A percentile compares a stretch with the other conserved stretches of the same genome.
phyloP scores from a whole-genome alignment of 1,139 yeast genomes.

The Yamadazyma membranifaciens region DNA sequence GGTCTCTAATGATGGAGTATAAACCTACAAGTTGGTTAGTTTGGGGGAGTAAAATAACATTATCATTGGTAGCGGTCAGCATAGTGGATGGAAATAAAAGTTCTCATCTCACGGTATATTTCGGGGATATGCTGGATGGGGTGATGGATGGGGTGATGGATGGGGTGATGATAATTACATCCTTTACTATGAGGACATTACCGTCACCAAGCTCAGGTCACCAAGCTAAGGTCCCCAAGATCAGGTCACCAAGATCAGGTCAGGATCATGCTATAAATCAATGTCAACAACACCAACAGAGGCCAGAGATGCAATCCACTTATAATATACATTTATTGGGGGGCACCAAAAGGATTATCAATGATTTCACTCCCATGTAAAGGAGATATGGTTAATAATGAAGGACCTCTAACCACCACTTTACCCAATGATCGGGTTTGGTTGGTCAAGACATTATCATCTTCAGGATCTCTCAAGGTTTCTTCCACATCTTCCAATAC shows the following conservation, averaged over 20 bases:
- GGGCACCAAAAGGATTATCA: slow-evolving; percentile 58
- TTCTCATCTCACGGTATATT: background rate
- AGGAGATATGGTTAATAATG: slow-evolving; percentile 78
- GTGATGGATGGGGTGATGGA: background rate
- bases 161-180: too few species aligned
- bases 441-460: slow-evolving; percentile 45
- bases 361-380: slow-evolving; percentile 79
- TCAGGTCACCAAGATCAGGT: too few species aligned
- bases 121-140: background rate
- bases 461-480: slow-evolving; percentile 63
- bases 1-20: slow-evolving; percentile 86
- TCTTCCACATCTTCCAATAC: slow-evolving; percentile 86
- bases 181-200: too few species aligned
- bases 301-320: too few species aligned
- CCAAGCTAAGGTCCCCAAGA: too few species aligned
- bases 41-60: slow-evolving; percentile 75
- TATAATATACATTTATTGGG: slow-evolving; percentile 1
- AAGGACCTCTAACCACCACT: slow-evolving; percentile 86
- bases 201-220: too few species aligned
- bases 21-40: slow-evolving; percentile 87
- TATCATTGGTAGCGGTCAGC: slow-evolving; percentile 17
- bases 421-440: slow-evolving; percentile 72
- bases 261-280: too few species aligned
- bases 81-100: background rate
- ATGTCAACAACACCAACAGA: too few species aligned